Conservation (phyloP, 768 basidiomycete genomes). For the Aureoboletus auriporus region DNA sequence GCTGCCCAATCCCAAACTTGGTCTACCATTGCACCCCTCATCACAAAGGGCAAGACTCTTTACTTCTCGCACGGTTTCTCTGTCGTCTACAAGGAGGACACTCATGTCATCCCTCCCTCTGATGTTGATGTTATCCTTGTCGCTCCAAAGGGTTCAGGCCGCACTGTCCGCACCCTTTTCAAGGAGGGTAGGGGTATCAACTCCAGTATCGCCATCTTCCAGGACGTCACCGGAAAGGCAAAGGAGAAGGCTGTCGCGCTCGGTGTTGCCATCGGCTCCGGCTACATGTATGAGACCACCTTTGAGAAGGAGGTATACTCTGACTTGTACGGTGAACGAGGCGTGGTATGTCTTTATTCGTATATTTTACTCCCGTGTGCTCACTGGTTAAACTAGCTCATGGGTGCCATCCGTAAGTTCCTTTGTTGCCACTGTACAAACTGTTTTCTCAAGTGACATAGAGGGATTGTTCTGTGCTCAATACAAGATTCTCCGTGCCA, state of each 20-base stretch:
- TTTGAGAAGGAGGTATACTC: slow-evolving; percentile 99
- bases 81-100: slow-evolving; percentile 96
- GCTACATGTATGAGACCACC: slow-evolving; percentile 98
- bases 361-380: not conserved
- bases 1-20: slow-evolving; percentile 99
- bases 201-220: slow-evolving; percentile 91
- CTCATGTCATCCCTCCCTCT: slow-evolving; percentile 83
- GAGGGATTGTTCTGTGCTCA: slow-evolving; percentile 99
- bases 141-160: slow-evolving; percentile 97
- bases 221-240: slow-evolving; percentile 97
- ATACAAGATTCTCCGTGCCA: slow-evolving; percentile 95
- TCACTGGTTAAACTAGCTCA: slow-evolving; percentile 52
- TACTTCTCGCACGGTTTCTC: slow-evolving; percentile 99
- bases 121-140: slow-evolving; percentile 99
- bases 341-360: slow-evolving; percentile 68
- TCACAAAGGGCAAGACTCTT: slow-evolving; percentile 99
- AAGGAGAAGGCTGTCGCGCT: slow-evolving; percentile 95
- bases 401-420: slow-evolving; percentile 89
- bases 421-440: not conserved
- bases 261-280: slow-evolving; percentile 92
- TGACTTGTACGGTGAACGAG: slow-evolving; percentile 98
- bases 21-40: slow-evolving; percentile 83
- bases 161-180: slow-evolving; percentile 98
- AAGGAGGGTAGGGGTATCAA: slow-evolving; percentile 99
- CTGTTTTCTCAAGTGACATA: slow-evolving; percentile 24